These are phyloP conservation scores for Carex myosuroides DNA, from an alignment of 176 grass and related monocot genomes.

Conservation along the genomic window DNA sequence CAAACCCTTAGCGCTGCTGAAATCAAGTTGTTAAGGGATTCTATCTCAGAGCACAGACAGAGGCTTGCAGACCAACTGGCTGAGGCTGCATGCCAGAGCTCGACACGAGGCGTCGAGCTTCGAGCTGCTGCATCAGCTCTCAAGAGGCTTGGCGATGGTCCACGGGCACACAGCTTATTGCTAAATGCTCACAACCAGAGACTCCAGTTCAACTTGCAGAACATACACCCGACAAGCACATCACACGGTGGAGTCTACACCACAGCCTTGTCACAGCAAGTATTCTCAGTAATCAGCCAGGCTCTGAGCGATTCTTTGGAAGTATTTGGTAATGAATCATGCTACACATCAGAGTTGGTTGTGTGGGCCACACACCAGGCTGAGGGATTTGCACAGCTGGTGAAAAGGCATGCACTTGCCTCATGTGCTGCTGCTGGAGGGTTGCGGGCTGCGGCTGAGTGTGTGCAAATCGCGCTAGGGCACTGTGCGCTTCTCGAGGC, in stretches of 20 bases:
- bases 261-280: constrained; percentile 82
- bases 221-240: constrained; percentile 83
- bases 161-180: constrained; percentile 80
- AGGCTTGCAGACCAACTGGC: constrained; percentile 84
- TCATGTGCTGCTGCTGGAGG: constrained; percentile 96
- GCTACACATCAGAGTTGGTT: constrained; percentile 76
- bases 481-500: constrained; percentile 90
- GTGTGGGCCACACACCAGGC: constrained; percentile 75
- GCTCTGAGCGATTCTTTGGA: constrained; percentile 86
- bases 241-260: constrained; percentile 94
- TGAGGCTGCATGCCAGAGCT: constrained; percentile 87
- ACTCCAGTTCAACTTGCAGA: constrained; percentile 95
- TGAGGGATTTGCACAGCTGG: constrained; percentile 58
- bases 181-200: constrained; percentile 81
- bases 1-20: constrained; percentile 41
- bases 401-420: constrained; percentile 83
- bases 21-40: constrained; percentile 36
- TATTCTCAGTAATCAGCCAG: constrained; percentile 85
- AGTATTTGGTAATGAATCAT: constrained; percentile 87
- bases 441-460: constrained; percentile 83
- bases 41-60: constrained; percentile 70
- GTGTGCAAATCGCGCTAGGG: constrained; percentile 86
- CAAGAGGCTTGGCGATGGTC: constrained; percentile 92
- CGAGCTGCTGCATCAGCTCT: constrained; percentile 89
- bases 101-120: constrained; percentile 87